Base-by-base conservation (phyloP, 306 rosid genomes). In the Cicer arietinum region DNA sequence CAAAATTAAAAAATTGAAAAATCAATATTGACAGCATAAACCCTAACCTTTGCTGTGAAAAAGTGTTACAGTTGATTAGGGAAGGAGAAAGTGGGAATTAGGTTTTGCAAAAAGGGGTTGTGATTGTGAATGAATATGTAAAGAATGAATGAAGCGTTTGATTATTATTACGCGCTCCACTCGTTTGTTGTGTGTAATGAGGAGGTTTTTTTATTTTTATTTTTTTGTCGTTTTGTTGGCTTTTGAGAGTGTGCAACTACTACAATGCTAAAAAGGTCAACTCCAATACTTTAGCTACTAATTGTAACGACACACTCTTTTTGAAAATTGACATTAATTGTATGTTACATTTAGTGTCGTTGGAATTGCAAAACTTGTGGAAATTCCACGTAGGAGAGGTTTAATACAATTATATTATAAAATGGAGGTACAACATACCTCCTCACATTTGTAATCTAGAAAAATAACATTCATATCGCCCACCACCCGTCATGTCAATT, bases 41-140 rank as follows among this genome's bases (percentile, higher is more conserved):
- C 82, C 84, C 88, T 67, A 82, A 75, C 35, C 10, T 46, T 22
- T 16, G 60, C 4, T 18, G 77, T 42, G 74, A 41, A 54, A 79
- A 74, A 64, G 18, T 17, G 71, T 14, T 58, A 51, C n/a, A 73
- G 42, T 8, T 8, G 8, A 69, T 45, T 10, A 16, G 14, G 71
- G 61, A 9, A 71, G 68, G 64, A 61, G 18, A 69, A 41, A 35
- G 18, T n/a, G 22, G 62, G 73, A 71, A 73, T 63, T 20, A 43
- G 67, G 63, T 43, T 64, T 10, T 5, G 63, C 17, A 77, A 63
- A 53, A 63, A 70, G 66, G 77, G 69, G 43, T 65, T 65, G 81
- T 58, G 37, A 30, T 30, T 30, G 5, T 30, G 37, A 30, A 30
- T 30, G 82, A 75, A 66, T n/a, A 30, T 42, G 60, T 30, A 43